Percentiles rank a stretch among this genome's conserved stretches.
phyloP scores from a whole-genome alignment of 2,329 filamentous ascomycete genomes.

The Lasiodiplodia sp. region DNA sequence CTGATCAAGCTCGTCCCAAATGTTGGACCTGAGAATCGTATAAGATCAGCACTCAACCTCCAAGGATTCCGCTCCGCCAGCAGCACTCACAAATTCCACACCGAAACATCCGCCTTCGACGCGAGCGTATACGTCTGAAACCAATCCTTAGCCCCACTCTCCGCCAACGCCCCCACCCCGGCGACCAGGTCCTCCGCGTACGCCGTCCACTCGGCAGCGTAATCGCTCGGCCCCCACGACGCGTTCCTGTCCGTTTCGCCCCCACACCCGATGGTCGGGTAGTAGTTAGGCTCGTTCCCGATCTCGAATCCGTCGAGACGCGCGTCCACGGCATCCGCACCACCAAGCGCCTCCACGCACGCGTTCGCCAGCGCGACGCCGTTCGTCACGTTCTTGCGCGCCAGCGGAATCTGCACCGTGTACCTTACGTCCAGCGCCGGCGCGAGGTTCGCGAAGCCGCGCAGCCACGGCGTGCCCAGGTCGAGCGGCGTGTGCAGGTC shows the following conservation, averaged over 20 bases:
- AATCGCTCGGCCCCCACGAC: neutral
- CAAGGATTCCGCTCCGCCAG: too few relatives aligned
- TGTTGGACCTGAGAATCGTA: neutral
- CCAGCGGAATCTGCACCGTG: conserved; percentile 9
- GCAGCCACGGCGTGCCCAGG: neutral
- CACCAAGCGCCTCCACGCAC: neutral
- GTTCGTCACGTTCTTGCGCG: conserved; percentile 4
- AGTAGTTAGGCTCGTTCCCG: conserved; percentile 8
- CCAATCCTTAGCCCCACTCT: neutral
- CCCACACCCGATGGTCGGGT: neutral
- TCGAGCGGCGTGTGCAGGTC: neutral
- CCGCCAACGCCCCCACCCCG: neutral
- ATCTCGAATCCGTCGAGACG: conserved; percentile 1
- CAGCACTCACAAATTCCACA: neutral
- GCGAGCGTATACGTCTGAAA: neutral
- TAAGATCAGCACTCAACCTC: neutral
- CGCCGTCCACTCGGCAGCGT: neutral
- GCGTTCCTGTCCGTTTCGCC: neutral
- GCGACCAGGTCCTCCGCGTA: neutral
- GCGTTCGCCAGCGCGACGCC: neutral
- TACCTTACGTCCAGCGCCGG: neutral
- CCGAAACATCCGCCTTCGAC: neutral
- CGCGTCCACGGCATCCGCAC: too few relatives aligned
- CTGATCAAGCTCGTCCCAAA: neutral
- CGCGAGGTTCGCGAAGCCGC: neutral